Evolutionary conservation across 805 yeast species (phyloP).

Genomic region (Starmerella kuoi): DNA sequence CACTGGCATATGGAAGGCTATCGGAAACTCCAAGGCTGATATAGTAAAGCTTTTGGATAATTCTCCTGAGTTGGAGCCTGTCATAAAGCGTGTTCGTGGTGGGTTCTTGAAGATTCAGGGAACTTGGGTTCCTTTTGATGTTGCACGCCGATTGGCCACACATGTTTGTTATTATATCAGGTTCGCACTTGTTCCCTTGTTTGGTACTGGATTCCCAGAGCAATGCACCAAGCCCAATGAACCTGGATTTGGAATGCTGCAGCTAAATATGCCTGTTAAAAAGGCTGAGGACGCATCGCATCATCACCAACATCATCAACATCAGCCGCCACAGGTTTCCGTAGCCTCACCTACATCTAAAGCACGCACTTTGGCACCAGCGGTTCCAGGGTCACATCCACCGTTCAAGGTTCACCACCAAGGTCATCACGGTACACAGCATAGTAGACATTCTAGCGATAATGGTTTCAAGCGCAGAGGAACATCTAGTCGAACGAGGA

Average conservation of each 20-base stretch:
- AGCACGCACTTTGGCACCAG: neutral
- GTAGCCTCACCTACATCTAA: neutral
- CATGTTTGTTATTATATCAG: constrained; percentile 70
- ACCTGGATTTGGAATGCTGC: constrained; percentile 52
- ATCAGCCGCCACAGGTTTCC: neutral
- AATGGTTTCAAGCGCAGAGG: constrained; percentile 4
- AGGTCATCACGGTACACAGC: neutral
- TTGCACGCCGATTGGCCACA: constrained; percentile 55
- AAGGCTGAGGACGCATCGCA: neutral
- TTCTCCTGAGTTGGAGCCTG: constrained; percentile 49
- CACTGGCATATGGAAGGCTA: constrained; percentile 77
- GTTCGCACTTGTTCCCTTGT: constrained; percentile 62
- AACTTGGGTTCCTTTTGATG: constrained; percentile 71
- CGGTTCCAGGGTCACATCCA: too few species aligned
- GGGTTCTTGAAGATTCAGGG: constrained; percentile 90
- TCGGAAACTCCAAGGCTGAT: constrained; percentile 61
- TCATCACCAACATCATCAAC: neutral
- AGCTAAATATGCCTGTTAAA: constrained; percentile 22
- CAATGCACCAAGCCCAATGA: constrained; percentile 49
- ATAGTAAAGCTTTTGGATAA: constrained; percentile 57
- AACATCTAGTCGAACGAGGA: neutral
- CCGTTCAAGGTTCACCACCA: neutral
- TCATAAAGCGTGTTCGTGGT: constrained; percentile 67
- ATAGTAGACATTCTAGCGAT: neutral
- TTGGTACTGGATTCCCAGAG: constrained; percentile 57